Base-by-base conservation (phyloP, 257 asterid species). In the Ilex asprella region DNA sequence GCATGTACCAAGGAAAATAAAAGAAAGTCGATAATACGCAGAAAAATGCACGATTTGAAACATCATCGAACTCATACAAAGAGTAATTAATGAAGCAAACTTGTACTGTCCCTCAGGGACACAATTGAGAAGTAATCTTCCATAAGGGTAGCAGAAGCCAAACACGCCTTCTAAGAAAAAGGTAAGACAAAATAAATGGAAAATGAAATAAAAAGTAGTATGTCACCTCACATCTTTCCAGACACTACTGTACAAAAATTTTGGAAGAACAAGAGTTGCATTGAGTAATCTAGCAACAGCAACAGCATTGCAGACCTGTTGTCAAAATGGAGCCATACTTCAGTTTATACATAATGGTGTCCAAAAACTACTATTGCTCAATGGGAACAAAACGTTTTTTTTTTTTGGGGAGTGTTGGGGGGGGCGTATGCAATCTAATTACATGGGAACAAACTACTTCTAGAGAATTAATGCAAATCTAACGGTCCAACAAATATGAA, bases 291-390 rank as follows among this genome's bases (percentile, higher is more conserved):
- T 84, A 62, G 97, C 94, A 72, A 93, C 71, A 73, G 99, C 89
- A 72, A 93, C 99, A 53, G 89, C 95, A 89, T 93, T 93, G 90
- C 99, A 93, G 41, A 93, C 81, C 99, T 93, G 89, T 81, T 66
- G 61, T 41, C 53, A 71, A 59, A 53, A 55, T 1, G 15, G 41
- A 13, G 27, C 27, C 27, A 21, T 21, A 30, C 55, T 49, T 35
- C 21, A 66, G 66, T 47, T 13, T 39, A 31, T 12, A 60, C 31
- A 30, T 59, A 63, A 50, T 21, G 39, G 44, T 16, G 56, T 14
- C 6, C 13, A 46, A 46, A 11, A 46, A 10, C 52, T 46, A 4
- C 12, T 10, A 46, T 46, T 14, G 3, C 52, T 46, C 47, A 41
- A 41, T 41, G n/a, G 13, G 52, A 10, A 7, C 13, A 2, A 41